phyloP scores from a whole-genome alignment of 495 filamentous ascomycete species.

The Daldinia childiae region DNA sequence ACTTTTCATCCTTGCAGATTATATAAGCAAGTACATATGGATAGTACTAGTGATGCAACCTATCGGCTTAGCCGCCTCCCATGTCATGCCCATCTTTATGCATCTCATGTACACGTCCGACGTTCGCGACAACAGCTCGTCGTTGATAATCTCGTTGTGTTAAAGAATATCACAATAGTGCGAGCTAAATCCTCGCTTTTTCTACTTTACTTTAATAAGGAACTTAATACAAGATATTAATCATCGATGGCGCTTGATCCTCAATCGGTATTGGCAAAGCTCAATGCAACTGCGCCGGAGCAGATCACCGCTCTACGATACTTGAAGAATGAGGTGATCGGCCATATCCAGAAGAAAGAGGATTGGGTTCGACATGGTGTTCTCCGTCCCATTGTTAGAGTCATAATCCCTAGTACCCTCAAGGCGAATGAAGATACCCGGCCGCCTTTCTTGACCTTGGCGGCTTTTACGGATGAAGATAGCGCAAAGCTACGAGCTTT shows the following conservation, averaged over 20 bases:
- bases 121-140: constrained; percentile 19
- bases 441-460: constrained; percentile 38
- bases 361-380: constrained; percentile 74
- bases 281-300: constrained; percentile 68
- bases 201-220: neutral
- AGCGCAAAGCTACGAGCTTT: constrained; percentile 79
- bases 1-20: too few relatives aligned
- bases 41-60: too few relatives aligned
- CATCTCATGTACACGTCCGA: constrained; percentile 6
- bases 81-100: neutral
- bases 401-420: constrained; percentile 60
- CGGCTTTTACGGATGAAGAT: constrained; percentile 61
- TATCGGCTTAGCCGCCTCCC: neutral
- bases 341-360: constrained; percentile 88
- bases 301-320: constrained; percentile 72
- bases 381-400: constrained; percentile 70
- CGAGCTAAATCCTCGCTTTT: neutral
- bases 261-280: constrained; percentile 66
- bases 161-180: constrained; percentile 4
- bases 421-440: constrained; percentile 46
- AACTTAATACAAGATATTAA: neutral
- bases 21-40: too few relatives aligned
- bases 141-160: constrained; percentile 15
- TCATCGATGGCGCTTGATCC: constrained; percentile 45
- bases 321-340: constrained; percentile 89